phyloP scores from a whole-genome alignment of 2,329 filamentous ascomycete species.

The Sphaceloma murrayae region DNA sequence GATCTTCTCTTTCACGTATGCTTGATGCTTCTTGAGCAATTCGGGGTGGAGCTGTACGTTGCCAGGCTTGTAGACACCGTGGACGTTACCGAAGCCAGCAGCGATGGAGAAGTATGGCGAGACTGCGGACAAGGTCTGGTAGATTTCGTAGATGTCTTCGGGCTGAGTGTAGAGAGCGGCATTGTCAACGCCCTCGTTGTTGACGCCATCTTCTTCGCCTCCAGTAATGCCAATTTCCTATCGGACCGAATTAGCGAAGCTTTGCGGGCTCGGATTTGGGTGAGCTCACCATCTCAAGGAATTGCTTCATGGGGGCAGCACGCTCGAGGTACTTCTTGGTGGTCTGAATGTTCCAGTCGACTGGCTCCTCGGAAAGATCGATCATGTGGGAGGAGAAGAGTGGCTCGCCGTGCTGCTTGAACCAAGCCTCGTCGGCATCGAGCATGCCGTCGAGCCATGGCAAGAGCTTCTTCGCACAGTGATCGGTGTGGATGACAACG shows the following conservation, averaged over 20 bases:
- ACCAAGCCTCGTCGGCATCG: constrained; percentile 86
- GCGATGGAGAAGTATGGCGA: constrained; percentile 96
- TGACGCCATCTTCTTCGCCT: constrained; percentile 95
- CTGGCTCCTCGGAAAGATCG: constrained; percentile 84
- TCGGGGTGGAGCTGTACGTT: constrained; percentile 96
- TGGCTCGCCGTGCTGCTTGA: constrained; percentile 85
- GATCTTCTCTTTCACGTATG: constrained; percentile 74
- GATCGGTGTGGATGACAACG: constrained; percentile 91
- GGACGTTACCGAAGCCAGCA: constrained; percentile 96
- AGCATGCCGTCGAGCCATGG: constrained; percentile 96
- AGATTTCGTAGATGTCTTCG: constrained; percentile 88
- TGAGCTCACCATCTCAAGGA: constrained; percentile 81
- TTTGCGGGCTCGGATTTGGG: not conserved
- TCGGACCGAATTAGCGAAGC: constrained; percentile 9
- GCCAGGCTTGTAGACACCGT: constrained; percentile 97
- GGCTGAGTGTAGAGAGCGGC: constrained; percentile 95
- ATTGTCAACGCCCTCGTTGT: constrained; percentile 98
- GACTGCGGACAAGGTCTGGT: constrained; percentile 74
- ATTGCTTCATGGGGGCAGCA: constrained; percentile 93
- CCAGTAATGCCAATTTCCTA: constrained; percentile 86
- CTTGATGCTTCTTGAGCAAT: constrained; percentile 94
- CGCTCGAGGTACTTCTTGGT: constrained; percentile 91
- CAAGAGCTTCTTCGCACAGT: constrained; percentile 98
- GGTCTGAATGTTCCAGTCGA: constrained; percentile 84
- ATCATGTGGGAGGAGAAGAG: constrained; percentile 97